Base-by-base conservation (phyloP, 306 rosid species). In the Luffa acutangula region DNA sequence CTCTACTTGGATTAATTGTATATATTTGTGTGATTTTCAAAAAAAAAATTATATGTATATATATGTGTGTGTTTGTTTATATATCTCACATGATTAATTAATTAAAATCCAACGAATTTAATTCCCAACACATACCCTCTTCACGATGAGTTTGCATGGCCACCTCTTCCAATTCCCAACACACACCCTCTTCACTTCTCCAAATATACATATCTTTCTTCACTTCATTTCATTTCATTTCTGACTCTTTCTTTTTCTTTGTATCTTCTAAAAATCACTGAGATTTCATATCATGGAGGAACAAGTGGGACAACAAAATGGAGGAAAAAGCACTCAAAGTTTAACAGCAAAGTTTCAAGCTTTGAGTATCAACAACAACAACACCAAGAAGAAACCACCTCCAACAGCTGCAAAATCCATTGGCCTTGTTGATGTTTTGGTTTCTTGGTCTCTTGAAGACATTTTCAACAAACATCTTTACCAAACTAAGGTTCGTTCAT, bases 381-480 rank as follows among this genome's bases (percentile, higher is more conserved):
- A 62, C 18, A 42, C 10, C 60, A 20, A 57, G 63, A 7, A 20
- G 33, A 11, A 31, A 63, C n/a, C 67, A 10, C n/a, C 5, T 6
- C 8, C 21, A 54, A n/a, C n/a, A 63, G 13, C 36, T 10, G 1
- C 75, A 41, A 67, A 39, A 4, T 2, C 25, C 52, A 67, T 2
- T 3, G 52, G 62, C 42, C 85, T 92, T 42, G 67, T 76, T 7
- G 74, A 86, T 60, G 81, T 48, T 12, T 62, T 92, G 10, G 80
- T 90, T 76, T 87, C 93, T 34, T 92, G 94, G 97, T 84, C 97
- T 11, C 75, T 91, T 5, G 79, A 87, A 43, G 87, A 89, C 79
- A 87, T 91, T 78, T 67, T 62, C 82, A 79, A 87, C 25, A 37
- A 87, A 45, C 78, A 86, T 51, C 87, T 88, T 18, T 88, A 81